These are phyloP conservation scores for Penicillium sp. DNA, from an alignment of 2,329 filamentous ascomycete genomes.

Conservation along the genomic window DNA sequence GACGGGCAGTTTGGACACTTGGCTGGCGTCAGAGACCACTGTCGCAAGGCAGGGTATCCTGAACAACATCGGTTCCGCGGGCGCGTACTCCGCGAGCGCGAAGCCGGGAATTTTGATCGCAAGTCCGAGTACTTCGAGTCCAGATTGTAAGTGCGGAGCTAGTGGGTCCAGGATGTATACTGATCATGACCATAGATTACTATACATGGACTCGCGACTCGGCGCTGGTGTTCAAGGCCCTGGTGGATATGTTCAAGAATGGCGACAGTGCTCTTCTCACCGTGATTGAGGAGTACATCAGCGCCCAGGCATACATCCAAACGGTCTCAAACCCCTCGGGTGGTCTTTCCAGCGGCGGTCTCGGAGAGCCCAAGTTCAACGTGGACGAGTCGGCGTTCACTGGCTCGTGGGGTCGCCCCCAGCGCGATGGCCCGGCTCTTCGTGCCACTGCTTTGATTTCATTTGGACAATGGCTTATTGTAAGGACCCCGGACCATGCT, in stretches of 20 bases:
- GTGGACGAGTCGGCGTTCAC: constrained; percentile 65
- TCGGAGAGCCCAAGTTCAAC: constrained; percentile 75
- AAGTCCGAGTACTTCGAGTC: constrained; percentile 56
- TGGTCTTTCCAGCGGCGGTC: constrained; percentile 49
- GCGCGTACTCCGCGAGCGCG: constrained; percentile 51
- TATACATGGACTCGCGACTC: constrained; percentile 80
- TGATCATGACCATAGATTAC: constrained; percentile 58
- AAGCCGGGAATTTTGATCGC: constrained; percentile 56
- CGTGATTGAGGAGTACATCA: constrained; percentile 68
- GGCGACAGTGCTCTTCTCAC: constrained; percentile 62
- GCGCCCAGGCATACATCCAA: constrained; percentile 67
- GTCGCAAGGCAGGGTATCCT: constrained; percentile 56
- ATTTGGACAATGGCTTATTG: constrained; percentile 72
- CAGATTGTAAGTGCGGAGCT: constrained; percentile 49
- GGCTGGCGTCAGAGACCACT: constrained; percentile 43
- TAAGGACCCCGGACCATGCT: constrained; percentile 6
- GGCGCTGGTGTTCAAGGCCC: constrained; percentile 67
- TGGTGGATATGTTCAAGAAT: constrained; percentile 67
- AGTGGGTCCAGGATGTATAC: too few relatives aligned
- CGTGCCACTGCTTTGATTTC: constrained; percentile 72
- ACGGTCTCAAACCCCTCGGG: constrained; percentile 71
- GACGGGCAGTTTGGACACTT: constrained; percentile 22
- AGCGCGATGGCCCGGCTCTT: constrained; percentile 77
- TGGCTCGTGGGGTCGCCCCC: constrained; percentile 72
- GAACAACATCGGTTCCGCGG: constrained; percentile 57